A percentile compares a stretch with the other conserved stretches of the same genome.
These are phyloP conservation scores for Coemansia sp. DNA, from an alignment of 192 early-diverging fungal species.

Conservation along the genomic window DNA sequence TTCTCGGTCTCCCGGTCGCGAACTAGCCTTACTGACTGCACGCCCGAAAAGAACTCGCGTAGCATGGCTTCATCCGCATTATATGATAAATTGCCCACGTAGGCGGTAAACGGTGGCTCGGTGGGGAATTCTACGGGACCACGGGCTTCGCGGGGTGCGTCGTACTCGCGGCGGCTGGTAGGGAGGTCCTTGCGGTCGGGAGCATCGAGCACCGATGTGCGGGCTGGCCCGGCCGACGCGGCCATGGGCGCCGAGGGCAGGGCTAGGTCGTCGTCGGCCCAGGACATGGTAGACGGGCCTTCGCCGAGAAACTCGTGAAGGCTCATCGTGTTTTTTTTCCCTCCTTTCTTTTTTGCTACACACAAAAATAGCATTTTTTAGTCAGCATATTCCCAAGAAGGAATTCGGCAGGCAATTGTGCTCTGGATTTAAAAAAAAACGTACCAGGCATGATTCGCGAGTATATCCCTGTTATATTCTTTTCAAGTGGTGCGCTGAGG, in stretches of 20 bases:
- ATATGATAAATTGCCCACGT: constrained; percentile 89
- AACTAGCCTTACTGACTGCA: constrained; percentile 77
- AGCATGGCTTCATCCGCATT: constrained; percentile 76
- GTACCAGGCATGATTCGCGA: constrained; percentile 2
- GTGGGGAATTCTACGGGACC: constrained; percentile 70
- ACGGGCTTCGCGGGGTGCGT: constrained; percentile 17
- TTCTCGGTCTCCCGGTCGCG: constrained; percentile 73
- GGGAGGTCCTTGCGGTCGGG: constrained; percentile 23
- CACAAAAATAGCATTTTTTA: background rate
- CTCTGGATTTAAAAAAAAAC: background rate
- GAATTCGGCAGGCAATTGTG: background rate
- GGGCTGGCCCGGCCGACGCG: background rate
- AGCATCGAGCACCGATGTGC: constrained; percentile 36
- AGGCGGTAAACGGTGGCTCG: constrained; percentile 83
- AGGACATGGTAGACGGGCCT: constrained; percentile 44
- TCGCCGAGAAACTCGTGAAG: constrained; percentile 71
- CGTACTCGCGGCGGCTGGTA: constrained; percentile 8
- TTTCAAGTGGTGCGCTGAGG: background rate
- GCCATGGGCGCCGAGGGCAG: constrained; percentile 76
- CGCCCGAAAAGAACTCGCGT: constrained; percentile 71
- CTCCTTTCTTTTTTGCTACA: constrained; percentile 72
- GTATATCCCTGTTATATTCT: background rate
- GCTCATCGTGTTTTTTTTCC: constrained; percentile 68
- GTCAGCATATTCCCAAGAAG: constrained; percentile 50
- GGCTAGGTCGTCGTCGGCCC: constrained; percentile 92